A percentile compares a stretch with the other conserved stretches of the same genome.
phyloP scores from a whole-genome alignment of 805 yeast species.

The Wickerhamia fluorescens region DNA sequence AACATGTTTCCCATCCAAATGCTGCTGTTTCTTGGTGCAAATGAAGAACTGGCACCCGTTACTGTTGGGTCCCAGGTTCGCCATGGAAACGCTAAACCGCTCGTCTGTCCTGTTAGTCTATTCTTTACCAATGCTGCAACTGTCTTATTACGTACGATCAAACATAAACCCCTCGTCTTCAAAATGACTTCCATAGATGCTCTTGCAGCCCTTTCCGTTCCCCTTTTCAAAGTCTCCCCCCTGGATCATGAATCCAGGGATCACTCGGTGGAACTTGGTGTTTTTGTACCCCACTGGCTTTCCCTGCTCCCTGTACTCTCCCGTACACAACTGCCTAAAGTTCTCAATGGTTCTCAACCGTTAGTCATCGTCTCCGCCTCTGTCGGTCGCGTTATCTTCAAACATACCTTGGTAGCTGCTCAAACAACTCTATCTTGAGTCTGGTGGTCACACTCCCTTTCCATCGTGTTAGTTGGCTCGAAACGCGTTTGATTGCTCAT shows the following conservation, averaged over 20 bases:
- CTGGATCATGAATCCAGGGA: slow-evolving; percentile 32
- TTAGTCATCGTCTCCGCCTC: too few species aligned
- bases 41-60: slow-evolving; percentile 20
- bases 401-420: slow-evolving; percentile 30
- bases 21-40: slow-evolving; percentile 10
- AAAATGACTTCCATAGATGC: slow-evolving; percentile 9
- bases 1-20: slow-evolving; percentile 18
- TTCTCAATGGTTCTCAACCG: slow-evolving; percentile 29
- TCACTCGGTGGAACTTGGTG: slow-evolving; percentile 27
- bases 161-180: slow-evolving; percentile 18
- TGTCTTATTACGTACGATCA: slow-evolving; percentile 16
- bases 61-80: slow-evolving; percentile 17
- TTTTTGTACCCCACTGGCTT: slow-evolving; percentile 19
- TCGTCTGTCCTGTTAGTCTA: too few species aligned
- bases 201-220: too few species aligned
- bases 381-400: too few species aligned
- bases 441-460: slow-evolving; percentile 28
- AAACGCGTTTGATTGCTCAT: too few species aligned
- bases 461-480: slow-evolving; percentile 3
- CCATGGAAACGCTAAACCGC: slow-evolving; percentile 20
- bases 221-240: slow-evolving; percentile 28
- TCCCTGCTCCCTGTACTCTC: too few species aligned
- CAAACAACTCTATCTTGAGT: slow-evolving; percentile 39
- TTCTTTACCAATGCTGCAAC: too few species aligned
- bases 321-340: slow-evolving; percentile 23